Percentiles rank a stretch among this genome's conserved stretches.
Conservation (phyloP, 805 yeast species). For the Lipomyces oligophaga region DNA sequence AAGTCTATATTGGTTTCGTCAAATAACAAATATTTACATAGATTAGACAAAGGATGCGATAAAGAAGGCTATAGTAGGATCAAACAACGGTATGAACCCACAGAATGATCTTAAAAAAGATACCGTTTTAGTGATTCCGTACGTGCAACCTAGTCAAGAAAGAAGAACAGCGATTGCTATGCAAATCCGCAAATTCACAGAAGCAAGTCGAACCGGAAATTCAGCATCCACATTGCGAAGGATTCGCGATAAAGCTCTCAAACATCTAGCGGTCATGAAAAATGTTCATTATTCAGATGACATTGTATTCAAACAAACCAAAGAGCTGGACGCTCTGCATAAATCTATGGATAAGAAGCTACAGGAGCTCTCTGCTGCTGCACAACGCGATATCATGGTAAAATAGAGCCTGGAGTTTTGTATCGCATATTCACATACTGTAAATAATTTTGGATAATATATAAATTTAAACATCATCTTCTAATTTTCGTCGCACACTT, state of each 20-base stretch:
- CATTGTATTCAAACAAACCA: constrained; percentile 45
- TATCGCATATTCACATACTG: background rate
- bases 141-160: constrained; percentile 73
- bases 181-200: background rate
- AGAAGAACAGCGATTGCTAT: constrained; percentile 34
- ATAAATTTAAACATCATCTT: background rate
- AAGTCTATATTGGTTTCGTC: too few relatives aligned
- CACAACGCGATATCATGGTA: constrained; percentile 4
- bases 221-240: constrained; percentile 47
- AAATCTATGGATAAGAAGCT: constrained; percentile 61
- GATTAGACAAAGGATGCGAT: constrained; percentile 65
- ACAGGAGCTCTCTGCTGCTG: constrained; percentile 37
- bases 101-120: constrained; percentile 68
- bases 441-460: background rate
- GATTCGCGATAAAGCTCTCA: constrained; percentile 56
- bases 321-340: constrained; percentile 65
- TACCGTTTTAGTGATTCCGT: constrained; percentile 65
- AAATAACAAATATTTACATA: too few relatives aligned
- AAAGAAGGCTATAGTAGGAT: constrained; percentile 63
- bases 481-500: background rate
- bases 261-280: constrained; percentile 49
- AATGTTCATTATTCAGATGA: constrained; percentile 46
- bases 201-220: background rate
- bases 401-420: too few relatives aligned
- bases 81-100: constrained; percentile 74